Percentiles rank a stretch among this genome's conserved stretches.
These are phyloP conservation scores for Oidiodendron maius DNA, from an alignment of 495 filamentous ascomycete species.

Conservation along the genomic window DNA sequence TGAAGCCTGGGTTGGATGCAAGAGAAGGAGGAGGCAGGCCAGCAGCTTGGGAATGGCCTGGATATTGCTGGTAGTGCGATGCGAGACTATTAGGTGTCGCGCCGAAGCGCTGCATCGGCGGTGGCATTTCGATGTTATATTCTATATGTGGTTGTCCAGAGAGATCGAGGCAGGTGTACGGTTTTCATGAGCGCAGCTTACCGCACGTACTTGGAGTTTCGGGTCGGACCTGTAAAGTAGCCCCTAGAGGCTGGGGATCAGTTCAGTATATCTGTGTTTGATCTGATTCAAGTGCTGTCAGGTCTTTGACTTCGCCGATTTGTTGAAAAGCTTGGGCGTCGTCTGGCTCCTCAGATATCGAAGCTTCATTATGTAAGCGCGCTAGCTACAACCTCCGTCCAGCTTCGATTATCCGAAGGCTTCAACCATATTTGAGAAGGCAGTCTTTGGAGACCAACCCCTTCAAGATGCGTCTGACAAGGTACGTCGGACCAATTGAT, in stretches of 20 bases:
- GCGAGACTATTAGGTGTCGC: constrained; percentile 24
- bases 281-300: neutral
- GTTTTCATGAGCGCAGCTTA: constrained; percentile 24
- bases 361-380: constrained; percentile 3
- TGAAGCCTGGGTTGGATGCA: constrained; percentile 53
- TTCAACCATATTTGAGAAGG: neutral
- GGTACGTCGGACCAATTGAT: constrained; percentile 12
- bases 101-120: constrained; percentile 48
- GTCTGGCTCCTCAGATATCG: constrained; percentile 5
- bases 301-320: neutral
- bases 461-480: constrained; percentile 20
- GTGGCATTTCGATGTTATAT: constrained; percentile 37
- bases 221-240: neutral
- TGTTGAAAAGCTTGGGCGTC: constrained; percentile 9
- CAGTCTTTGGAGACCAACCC: constrained; percentile 12
- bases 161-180: constrained; percentile 18
- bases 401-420: constrained; percentile 8
- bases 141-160: constrained; percentile 19
- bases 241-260: neutral
- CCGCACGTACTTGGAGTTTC: constrained; percentile 8
- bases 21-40: constrained; percentile 56
- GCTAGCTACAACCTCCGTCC: constrained; percentile 1
- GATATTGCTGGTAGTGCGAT: constrained; percentile 42
- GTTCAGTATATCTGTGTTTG: neutral
- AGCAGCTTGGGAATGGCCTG: constrained; percentile 44